Evolutionary conservation across 2,329 filamentous ascomycete genomes (phyloP), one percentile per base, ranked within the genome.

Genomic region (Verticillium nonalfalfae): DNA sequence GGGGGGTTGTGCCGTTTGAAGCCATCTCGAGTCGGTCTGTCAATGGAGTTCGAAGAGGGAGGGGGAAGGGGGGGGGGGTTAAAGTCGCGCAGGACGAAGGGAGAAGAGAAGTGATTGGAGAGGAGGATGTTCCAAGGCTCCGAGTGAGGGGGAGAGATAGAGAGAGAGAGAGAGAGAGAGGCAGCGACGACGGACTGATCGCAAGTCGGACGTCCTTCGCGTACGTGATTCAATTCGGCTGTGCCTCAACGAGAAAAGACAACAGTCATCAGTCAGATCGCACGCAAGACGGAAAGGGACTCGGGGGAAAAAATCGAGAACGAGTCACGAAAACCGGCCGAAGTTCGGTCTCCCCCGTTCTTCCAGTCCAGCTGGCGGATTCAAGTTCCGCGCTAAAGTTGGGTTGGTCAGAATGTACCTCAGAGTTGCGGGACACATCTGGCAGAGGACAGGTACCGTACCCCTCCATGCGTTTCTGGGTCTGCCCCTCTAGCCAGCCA

Each of bases 1-100:
- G 40, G 40, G 40, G 40, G 62, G 71, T 65, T 61, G 70, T 71
- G 64, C 72, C 74, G 68, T 77, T 78, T 67, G 73, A 73, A 58
- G 77, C 74, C 78, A 81, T 81, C 62, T 56, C 74, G 67, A 39
- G 34, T 60, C 36, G 45, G 55, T 57, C 57, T 38, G 40, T 36
- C 26, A 26, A 26, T 26, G 26, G 26, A 26, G 26, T 26, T 26
- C 26, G 3, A 26, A 26, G 26, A 26, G 26, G 26, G 26, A 26
- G 26, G 26, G 26, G 26, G 26, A 26, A 3, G 56, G 56, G 34
- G 55, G 52, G n/a, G n/a, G n/a, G n/a, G n/a, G n/a, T n/a, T 14
- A 34, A 58, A 31, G 39, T 50, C 35, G 57, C 33, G 35, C 34
- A 62, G 11, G 55, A 26, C 4, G 60, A 62, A 59, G 60, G 26